phyloP scores from a whole-genome alignment of 2,329 filamentous ascomycete genomes.

The Pseudocercospora cruenta region DNA sequence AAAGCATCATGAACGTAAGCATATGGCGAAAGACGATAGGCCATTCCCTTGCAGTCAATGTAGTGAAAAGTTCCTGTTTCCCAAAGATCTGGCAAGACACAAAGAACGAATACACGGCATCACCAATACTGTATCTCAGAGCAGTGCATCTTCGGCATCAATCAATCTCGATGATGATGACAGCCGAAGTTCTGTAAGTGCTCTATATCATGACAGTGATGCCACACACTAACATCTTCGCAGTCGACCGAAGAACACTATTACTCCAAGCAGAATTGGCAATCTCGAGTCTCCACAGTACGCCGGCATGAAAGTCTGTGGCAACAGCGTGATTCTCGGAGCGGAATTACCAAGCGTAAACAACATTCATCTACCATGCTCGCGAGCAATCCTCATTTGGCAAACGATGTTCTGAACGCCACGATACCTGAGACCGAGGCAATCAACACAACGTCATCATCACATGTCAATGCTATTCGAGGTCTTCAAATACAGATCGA shows the following conservation, averaged over 20 bases:
- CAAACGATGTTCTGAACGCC: background rate
- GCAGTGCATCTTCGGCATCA: background rate
- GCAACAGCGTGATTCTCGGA: background rate
- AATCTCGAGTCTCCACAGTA: background rate
- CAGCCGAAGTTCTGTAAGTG: background rate
- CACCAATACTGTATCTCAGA: background rate
- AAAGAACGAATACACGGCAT: constrained; percentile 3
- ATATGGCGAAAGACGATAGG: background rate
- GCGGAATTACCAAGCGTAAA: background rate
- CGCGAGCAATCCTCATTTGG: background rate
- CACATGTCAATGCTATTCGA: background rate
- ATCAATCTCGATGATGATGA: background rate
- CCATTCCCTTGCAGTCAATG: background rate
- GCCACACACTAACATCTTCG: background rate
- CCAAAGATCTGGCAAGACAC: constrained; percentile 2
- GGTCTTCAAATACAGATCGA: background rate
- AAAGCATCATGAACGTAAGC: constrained; percentile 2
- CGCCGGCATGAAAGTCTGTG: background rate
- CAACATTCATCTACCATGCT: background rate
- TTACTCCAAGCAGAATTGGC: constrained; percentile 2
- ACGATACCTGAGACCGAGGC: background rate
- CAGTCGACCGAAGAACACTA: background rate
- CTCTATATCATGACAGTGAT: too few relatives aligned
- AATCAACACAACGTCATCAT: background rate
- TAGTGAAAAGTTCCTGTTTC: background rate